These are phyloP conservation scores for Penicillium corylophilum DNA, from an alignment of 2,329 filamentous ascomycete species.

Conservation along the genomic window DNA sequence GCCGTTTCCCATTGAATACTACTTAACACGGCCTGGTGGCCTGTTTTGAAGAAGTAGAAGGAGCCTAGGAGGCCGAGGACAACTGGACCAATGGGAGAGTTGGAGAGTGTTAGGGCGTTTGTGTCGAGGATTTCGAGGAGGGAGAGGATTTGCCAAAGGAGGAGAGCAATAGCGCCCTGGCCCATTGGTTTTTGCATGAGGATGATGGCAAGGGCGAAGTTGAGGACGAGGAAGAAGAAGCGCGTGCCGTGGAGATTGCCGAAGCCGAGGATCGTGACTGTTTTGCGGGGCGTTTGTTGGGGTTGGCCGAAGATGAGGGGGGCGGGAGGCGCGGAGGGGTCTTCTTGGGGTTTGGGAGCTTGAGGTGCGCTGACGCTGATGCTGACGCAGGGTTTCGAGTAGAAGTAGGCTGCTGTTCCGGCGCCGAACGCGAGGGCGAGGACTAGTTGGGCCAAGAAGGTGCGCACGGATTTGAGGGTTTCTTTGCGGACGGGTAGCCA, in stretches of 20 bases:
- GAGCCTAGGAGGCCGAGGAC: slow-evolving; percentile 84
- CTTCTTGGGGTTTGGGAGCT: slow-evolving; percentile 37
- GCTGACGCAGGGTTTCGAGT: slow-evolving; percentile 79
- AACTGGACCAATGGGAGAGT: slow-evolving; percentile 72
- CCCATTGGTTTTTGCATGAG: slow-evolving; percentile 95
- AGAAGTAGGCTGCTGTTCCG: slow-evolving; percentile 80
- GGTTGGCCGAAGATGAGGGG: slow-evolving; percentile 24
- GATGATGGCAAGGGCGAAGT: slow-evolving; percentile 72
- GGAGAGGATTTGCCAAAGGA: slow-evolving; percentile 86
- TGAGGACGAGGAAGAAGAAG: slow-evolving; percentile 79
- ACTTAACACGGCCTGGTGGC: slow-evolving; percentile 83
- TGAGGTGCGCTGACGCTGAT: slow-evolving; percentile 59
- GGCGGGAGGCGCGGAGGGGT: slow-evolving; percentile 42
- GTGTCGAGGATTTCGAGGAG: slow-evolving; percentile 64
- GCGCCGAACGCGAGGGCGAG: slow-evolving; percentile 79
- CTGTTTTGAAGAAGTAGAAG: slow-evolving; percentile 97
- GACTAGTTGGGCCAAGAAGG: slow-evolving; percentile 75
- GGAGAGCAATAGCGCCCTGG: slow-evolving; percentile 74
- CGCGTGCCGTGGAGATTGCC: slow-evolving; percentile 89
- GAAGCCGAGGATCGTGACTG: slow-evolving; percentile 82
- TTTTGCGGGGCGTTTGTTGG: slow-evolving; percentile 33
- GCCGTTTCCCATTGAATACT: slow-evolving; percentile 95
- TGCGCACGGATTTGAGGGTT: slow-evolving; percentile 69
- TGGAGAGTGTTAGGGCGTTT: slow-evolving; percentile 60
- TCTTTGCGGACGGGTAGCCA: slow-evolving; percentile 69